Evolutionary conservation across 139 green algal genomes (phyloP).

Genomic region (Haematococcus lacustris): DNA sequence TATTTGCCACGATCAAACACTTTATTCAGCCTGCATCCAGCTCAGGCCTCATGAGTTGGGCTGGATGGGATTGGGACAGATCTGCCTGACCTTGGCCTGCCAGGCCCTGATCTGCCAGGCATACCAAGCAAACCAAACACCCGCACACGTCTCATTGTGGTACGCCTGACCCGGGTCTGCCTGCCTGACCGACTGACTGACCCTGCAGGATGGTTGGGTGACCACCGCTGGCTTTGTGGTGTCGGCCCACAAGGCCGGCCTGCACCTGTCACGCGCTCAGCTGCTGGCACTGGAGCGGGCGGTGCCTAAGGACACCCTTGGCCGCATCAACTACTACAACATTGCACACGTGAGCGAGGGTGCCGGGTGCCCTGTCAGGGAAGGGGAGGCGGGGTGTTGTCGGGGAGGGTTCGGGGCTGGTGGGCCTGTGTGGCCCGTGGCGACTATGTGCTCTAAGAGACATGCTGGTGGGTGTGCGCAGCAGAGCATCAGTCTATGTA

Average conservation of each 20-base stretch:
- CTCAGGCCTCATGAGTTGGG: not conserved
- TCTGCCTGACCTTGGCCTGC: too few relatives aligned
- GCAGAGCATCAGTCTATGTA: too few relatives aligned
- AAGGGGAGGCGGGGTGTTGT: too few relatives aligned
- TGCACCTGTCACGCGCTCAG: slow-evolving; percentile 12
- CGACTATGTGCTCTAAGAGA: too few relatives aligned
- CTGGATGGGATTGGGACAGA: too few relatives aligned
- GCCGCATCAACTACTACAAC: slow-evolving; percentile 34
- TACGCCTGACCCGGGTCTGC: not conserved
- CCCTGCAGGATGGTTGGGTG: slow-evolving; percentile 27
- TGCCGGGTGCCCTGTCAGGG: too few relatives aligned
- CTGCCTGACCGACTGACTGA: not conserved
- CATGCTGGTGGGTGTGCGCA: too few relatives aligned
- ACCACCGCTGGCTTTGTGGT: slow-evolving; percentile 27
- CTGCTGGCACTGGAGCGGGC: slow-evolving; percentile 32
- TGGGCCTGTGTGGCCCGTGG: too few relatives aligned
- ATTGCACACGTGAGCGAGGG: slow-evolving; percentile 17
- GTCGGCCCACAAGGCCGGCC: slow-evolving; percentile 2
- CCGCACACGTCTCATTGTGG: not conserved
- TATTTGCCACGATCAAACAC: not conserved
- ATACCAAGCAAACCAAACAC: too few relatives aligned
- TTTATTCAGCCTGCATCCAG: not conserved
- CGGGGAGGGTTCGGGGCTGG: too few relatives aligned
- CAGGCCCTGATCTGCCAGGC: too few relatives aligned
- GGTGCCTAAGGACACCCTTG: slow-evolving; percentile 28